phyloP scores from a whole-genome alignment of 139 green algal genomes.

The Closterium sp. region DNA sequence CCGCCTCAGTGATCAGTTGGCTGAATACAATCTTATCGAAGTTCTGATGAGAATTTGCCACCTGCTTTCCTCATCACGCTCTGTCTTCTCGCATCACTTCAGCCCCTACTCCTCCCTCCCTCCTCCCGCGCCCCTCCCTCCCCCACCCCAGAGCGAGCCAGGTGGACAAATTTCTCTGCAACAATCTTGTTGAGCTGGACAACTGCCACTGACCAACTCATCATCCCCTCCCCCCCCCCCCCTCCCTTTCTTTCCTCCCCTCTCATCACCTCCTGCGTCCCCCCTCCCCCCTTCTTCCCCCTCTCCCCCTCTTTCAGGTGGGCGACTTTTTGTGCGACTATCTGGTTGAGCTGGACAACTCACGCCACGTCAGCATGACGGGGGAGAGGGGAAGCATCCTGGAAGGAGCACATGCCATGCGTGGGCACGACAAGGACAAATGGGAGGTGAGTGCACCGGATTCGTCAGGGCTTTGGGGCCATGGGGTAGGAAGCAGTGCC shows the following conservation, averaged over 20 bases:
- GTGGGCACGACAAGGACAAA: background rate
- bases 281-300: background rate
- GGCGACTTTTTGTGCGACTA: background rate
- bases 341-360: conserved; percentile 3
- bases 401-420: background rate
- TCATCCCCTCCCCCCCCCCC: background rate
- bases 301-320: background rate
- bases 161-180: conserved; percentile 15
- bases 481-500: no score
- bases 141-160: background rate
- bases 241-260: background rate
- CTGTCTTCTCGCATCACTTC: no score
- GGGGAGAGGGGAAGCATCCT: background rate
- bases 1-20: no score
- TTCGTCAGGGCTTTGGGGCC: no score
- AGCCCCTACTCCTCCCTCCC: background rate
- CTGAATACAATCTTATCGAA: conserved; percentile 66
- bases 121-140: background rate
- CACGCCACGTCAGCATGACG: background rate
- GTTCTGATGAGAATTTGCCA: conserved; percentile 63
- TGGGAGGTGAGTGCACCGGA: conserved; percentile 1
- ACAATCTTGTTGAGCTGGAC: conserved; percentile 40
- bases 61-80: conserved; percentile 54
- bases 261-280: background rate
- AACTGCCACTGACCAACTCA: background rate